A percentile compares a stretch with the other conserved stretches of the same genome.
phyloP scores from a whole-genome alignment of 306 rosid genomes.

The Quercus robur region DNA sequence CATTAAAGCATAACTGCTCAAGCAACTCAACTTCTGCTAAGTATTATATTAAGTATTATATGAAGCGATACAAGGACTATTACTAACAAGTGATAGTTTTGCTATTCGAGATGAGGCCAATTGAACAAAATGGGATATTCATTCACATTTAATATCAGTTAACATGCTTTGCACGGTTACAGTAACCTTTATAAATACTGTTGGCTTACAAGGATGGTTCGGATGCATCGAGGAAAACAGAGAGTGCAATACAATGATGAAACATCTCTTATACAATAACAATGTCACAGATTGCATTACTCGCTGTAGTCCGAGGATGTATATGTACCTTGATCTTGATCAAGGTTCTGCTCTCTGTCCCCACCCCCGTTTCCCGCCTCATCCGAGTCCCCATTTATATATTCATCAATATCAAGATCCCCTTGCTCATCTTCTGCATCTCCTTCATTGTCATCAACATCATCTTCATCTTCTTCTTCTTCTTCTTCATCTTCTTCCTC shows the following conservation, averaged over 20 bases:
- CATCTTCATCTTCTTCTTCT: neutral
- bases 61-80: no score
- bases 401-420: conserved; percentile 38
- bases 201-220: neutral
- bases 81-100: no score
- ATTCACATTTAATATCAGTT: neutral
- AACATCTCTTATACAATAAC: neutral
- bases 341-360: conserved; percentile 28
- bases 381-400: conserved; percentile 38
- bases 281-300: conserved; percentile 4
- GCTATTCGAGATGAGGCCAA: no score
- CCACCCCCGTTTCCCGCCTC: conserved; percentile 23
- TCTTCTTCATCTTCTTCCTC: conserved; percentile 22
- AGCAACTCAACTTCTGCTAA: no score
- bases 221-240: neutral
- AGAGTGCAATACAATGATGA: neutral
- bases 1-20: no score
- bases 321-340: conserved; percentile 16
- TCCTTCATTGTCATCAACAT: neutral
- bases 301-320: conserved; percentile 46
- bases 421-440: conserved; percentile 21
- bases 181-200: neutral
- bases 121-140: neutral
- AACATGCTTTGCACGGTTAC: neutral
- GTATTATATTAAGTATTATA: no score